Evolutionary conservation across 192 early-diverging fungal genomes (phyloP), one percentile per base, ranked within the genome.

Genomic region (Oehlia diaphana): DNA sequence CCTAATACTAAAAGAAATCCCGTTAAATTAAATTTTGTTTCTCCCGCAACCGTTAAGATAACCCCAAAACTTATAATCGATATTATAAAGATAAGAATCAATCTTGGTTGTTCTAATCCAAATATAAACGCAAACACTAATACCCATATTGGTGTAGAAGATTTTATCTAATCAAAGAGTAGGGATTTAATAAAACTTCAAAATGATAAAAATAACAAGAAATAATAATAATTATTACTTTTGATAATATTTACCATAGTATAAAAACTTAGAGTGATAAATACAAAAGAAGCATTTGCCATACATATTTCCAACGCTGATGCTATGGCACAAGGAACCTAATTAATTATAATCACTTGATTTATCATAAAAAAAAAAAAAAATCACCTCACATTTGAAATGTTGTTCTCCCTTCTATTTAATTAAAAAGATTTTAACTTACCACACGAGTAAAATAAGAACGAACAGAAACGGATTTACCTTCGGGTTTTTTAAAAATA

Each of bases 221-320:
- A 44, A 47, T 35, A 50, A 73, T 37, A 58, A 68, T n/a, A 4
- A 69, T 35, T 19, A 4, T 35, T 19, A 4, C 14, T 23, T 39
- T 39, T 70, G 6, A 12, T 63, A 10, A 53, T 5, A 26, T 49
- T 72, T 83, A 86, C 89, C 90, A 92, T 91, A 35, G 91, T 96
- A 82, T 95, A 95, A 80, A 96, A 95, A n/a, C 92, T 91, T 23
- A 96, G 87, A 10, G 95, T 91, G 66, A 96, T 93, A 79, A 85
- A 88, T 82, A 94, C 88, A 49, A 96, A 89, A 37, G 91, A 91
- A 14, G 90, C 88, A 84, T 96, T 96, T 9, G 93, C 90, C 79
- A 93, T 88, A 61, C 93, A 92, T 80, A 96, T 95, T 79, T 96
- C 95, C 31, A 95, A 76, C 21, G 93, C 94, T 28, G 95, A 93